Base-by-base conservation (phyloP, 2,329 filamentous ascomycete species). In the Septoria petroselini region DNA sequence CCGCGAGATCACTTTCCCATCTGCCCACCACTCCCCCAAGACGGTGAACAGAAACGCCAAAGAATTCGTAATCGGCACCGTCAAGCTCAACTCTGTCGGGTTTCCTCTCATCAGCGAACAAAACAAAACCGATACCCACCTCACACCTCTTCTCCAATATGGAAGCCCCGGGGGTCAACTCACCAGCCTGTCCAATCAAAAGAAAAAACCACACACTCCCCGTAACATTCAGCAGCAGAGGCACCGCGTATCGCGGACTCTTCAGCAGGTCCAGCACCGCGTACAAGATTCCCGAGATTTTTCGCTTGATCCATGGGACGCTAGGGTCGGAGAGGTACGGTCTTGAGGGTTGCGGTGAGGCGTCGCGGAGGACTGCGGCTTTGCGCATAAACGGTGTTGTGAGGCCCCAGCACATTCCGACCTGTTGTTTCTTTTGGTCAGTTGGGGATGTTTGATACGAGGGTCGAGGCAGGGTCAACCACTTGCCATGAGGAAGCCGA, bases 201-300 rank as follows among this genome's bases (percentile, higher is more conserved):
- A 97, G 71, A 62, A 97, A 97, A 71, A 97, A 97, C 91, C 91
- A 97, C 48, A 96, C 79, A 65, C 89, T 95, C 23, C 91, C 91
- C 2, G 91, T 95, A 45, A 97, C 72, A 67, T 97, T 97, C 51
- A 95, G 71, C 44, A 95, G 71, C 60, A 97, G 71, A 15, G 91
- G 91, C 19, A 95, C 72, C 4, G 89, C 87, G 70, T 97, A 97
- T 14, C 81, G 79, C 29, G 91, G 91, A 60, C 90, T 90, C 51
- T 79, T 76, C 44, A 97, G 71, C 51, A 96, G 74, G 65, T 95
- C 91, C 9, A 83, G 64, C 1, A 91, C 86, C 3, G 83, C 85
- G 66, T 88, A 93, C 63, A 85, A 80, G 6, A 84, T 76, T 1
- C 79, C 79, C 56, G 82, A 80, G 1, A 85, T 54, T 62, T 80